Evolutionary conservation across 2,329 filamentous ascomycete species (phyloP).

Genomic region (Trichoderma asperellum): DNA sequence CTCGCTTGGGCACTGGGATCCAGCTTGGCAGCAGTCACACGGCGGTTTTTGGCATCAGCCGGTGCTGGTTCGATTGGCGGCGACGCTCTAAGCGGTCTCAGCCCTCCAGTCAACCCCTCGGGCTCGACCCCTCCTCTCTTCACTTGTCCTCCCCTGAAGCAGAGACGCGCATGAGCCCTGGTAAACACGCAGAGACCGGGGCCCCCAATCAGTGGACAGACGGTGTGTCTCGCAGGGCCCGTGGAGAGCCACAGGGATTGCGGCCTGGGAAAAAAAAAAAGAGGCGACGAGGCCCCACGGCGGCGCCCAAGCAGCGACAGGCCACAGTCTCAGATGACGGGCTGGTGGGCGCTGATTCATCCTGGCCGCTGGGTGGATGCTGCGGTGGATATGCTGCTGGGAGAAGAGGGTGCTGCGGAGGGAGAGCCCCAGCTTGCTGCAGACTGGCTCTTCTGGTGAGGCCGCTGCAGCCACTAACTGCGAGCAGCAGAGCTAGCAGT

Average conservation of each 20-base stretch:
- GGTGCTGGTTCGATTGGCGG: constrained; percentile 21
- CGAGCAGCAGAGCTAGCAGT: not conserved
- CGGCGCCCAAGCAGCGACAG: constrained; percentile 17
- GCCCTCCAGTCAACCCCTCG: not conserved
- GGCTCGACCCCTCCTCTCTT: not conserved
- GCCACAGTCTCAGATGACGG: constrained; percentile 23
- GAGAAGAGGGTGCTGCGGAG: not conserved
- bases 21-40: constrained; percentile 22
- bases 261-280: not conserved
- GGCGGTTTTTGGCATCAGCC: constrained; percentile 16
- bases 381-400: not conserved
- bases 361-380: not conserved
- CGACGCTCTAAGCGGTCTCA: not conserved
- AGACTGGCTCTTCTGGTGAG: not conserved
- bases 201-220: constrained; percentile 1
- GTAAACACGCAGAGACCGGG: not conserved
- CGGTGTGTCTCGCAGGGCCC: constrained; percentile 6
- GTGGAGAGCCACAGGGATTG: not conserved
- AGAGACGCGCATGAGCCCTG: not conserved
- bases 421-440: not conserved
- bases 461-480: not conserved
- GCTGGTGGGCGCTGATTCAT: constrained; percentile 12
- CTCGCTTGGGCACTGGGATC: constrained; percentile 8
- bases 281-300: not conserved
- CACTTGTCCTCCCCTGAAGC: not conserved